Evolutionary conservation across 2,329 filamentous ascomycete genomes (phyloP).

Genomic region (Fusarium sp.): DNA sequence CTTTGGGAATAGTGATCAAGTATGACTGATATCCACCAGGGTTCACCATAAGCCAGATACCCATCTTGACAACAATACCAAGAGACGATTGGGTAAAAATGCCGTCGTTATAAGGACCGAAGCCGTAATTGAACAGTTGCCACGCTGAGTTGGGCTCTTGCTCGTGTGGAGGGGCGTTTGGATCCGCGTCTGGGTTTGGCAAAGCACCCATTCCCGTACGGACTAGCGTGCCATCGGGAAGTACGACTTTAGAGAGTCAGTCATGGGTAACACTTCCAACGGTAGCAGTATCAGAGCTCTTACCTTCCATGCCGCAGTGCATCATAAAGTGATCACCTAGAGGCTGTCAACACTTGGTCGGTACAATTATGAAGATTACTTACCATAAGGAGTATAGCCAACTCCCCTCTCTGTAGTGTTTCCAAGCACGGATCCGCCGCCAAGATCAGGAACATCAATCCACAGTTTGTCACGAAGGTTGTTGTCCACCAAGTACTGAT

Average conservation of each 20-base stretch:
- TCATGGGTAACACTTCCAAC: neutral
- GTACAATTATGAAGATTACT: neutral
- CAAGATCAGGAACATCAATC: constrained; percentile 34
- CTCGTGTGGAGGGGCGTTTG: constrained; percentile 20
- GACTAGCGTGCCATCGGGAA: constrained; percentile 24
- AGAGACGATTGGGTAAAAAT: constrained; percentile 30
- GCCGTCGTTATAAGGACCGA: constrained; percentile 30
- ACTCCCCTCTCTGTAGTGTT: constrained; percentile 33
- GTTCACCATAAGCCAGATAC: constrained; percentile 33
- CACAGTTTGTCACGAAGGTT: constrained; percentile 27
- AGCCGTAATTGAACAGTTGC: constrained; percentile 35
- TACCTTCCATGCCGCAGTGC: constrained; percentile 35
- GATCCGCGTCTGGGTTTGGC: constrained; percentile 24
- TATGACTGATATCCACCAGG: constrained; percentile 32
- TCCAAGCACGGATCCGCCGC: constrained; percentile 28
- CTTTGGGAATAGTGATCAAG: constrained; percentile 33
- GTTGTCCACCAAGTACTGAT: constrained; percentile 25
- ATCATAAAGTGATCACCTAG: constrained; percentile 34
- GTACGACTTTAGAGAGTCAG: neutral
- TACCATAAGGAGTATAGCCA: constrained; percentile 34
- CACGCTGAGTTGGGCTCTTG: constrained; percentile 29
- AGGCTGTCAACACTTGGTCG: neutral
- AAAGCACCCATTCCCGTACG: constrained; percentile 36
- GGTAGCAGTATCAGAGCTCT: neutral
- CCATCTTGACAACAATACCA: constrained; percentile 35